Percentiles rank a stretch among this genome's conserved stretches.
Conservation (phyloP, 345 rosid genomes). For the Hypericum perforatum region DNA sequence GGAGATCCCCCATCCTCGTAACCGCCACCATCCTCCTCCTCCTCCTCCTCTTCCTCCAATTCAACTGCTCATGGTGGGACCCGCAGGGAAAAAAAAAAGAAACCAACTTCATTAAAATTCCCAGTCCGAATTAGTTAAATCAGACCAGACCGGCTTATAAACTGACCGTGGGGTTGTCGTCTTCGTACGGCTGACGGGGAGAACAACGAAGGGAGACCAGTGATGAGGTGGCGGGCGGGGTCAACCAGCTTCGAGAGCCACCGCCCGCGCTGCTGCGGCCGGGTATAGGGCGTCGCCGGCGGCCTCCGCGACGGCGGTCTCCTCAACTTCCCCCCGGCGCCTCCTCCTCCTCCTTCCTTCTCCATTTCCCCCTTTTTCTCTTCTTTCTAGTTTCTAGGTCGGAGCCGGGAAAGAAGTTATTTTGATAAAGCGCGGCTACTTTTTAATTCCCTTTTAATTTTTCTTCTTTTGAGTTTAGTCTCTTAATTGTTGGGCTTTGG, state of each 20-base stretch:
- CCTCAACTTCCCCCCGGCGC: slow-evolving; percentile 62
- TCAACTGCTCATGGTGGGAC: too few species aligned
- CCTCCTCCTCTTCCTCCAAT: too few species aligned
- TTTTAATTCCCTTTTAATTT: too few species aligned
- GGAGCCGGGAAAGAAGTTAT: neutral
- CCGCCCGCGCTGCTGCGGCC: slow-evolving; percentile 42
- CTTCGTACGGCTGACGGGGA: slow-evolving; percentile 19
- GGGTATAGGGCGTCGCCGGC: slow-evolving; percentile 44
- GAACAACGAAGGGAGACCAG: slow-evolving; percentile 61
- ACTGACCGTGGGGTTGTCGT: slow-evolving; percentile 34
- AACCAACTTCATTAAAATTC: too few species aligned
- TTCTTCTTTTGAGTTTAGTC: too few species aligned
- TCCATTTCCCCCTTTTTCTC: slow-evolving; percentile 1
- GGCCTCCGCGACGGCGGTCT: slow-evolving; percentile 32
- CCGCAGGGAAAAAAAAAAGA: too few species aligned
- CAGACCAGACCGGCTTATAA: neutral
- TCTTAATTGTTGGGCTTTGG: too few species aligned
- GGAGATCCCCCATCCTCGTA: too few species aligned
- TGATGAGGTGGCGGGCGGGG: slow-evolving; percentile 65
- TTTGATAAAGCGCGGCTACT: too few species aligned
- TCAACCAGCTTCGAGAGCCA: slow-evolving; percentile 70
- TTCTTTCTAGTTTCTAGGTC: neutral
- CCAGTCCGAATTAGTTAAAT: too few species aligned
- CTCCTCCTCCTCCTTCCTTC: slow-evolving; percentile 20
- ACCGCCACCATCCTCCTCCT: too few species aligned